Evolutionary conservation across 345 rosid genomes (phyloP), one percentile per base, ranked within the genome.

Genomic region (Anastatica hierochuntica): DNA sequence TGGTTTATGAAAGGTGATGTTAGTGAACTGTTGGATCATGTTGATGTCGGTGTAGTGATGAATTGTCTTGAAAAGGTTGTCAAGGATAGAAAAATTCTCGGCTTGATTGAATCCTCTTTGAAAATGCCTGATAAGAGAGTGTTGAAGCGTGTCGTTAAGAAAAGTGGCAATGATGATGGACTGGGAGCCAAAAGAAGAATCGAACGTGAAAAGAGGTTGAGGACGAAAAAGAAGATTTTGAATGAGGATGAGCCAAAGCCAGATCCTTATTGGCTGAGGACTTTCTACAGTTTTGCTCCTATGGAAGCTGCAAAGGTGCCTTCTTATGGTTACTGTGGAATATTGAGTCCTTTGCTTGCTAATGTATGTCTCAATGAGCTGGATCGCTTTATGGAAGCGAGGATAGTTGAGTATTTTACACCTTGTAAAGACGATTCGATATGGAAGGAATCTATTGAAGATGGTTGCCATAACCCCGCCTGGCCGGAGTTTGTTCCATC

Each of bases 401-500:
- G 70, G 78, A 72, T 83, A 47, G 71, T 72, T 18, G 69, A 72
- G 64, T 83, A 74, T 73, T 88, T 92, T 64, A 79, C 65, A 53
- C 97, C 98, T 33, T 79, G 71, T 69, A 79, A 77, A 68, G 72
- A 64, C 1, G 94, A 92, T 75, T 81, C 97, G 0, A 85, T 92
- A 74, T 92, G 98, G 98, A 92, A 76, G 70, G 68, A 80, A 40
- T 79, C 88, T 7, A 85, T 81, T 23, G 62, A 81, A 70, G 97
- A 81, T 67, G 94, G 90, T 29, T 85, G 88, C 23, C 95, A 88
- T 64, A 92, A 92, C 55, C 94, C 97, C n/a, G 74, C 95, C 7
- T 92, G 98, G 98, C 98, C 95, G 0, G 97, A 92, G 82, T 88
- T 92, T 73, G 98, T 92, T 68, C 98, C 98, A 0, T 74, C 82